Percentiles rank a stretch among this genome's conserved stretches.
phyloP scores from a whole-genome alignment of 176 grass and related monocot species.

The Thalia dealbata region DNA sequence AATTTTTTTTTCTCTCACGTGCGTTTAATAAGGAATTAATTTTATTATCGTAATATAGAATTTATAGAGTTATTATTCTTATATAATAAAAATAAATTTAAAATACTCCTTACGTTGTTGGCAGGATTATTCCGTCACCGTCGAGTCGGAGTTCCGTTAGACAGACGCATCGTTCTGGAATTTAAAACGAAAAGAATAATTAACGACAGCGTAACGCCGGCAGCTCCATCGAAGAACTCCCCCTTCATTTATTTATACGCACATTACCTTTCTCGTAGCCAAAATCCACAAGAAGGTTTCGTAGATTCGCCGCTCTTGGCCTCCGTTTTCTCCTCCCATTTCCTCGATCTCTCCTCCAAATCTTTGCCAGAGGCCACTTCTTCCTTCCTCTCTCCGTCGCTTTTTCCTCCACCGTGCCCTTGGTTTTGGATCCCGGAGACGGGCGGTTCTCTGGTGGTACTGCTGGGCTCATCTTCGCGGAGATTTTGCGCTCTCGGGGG shows the following conservation, averaged over 20 bases:
- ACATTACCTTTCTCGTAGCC: neutral
- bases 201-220: slow-evolving; percentile 1
- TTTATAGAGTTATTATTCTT: too few species aligned
- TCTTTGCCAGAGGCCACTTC: neutral
- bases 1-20: too few species aligned
- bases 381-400: neutral
- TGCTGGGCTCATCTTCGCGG: neutral
- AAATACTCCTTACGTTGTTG: too few species aligned
- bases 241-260: neutral
- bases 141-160: neutral
- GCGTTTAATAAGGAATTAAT: too few species aligned
- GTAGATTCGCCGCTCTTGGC: neutral
- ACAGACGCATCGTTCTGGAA: neutral
- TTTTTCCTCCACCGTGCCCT: neutral
- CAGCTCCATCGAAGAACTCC: neutral
- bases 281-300: neutral
- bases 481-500: neutral
- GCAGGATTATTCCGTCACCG: neutral
- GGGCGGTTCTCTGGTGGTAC: neutral
- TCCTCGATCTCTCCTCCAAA: neutral
- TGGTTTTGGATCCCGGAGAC: neutral
- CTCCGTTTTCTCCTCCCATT: neutral
- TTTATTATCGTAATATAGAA: too few species aligned
- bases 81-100: too few species aligned
- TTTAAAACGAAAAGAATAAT: too few species aligned